phyloP scores from a whole-genome alignment of 2,329 filamentous ascomycete species.

The Aspergillus flavus region DNA sequence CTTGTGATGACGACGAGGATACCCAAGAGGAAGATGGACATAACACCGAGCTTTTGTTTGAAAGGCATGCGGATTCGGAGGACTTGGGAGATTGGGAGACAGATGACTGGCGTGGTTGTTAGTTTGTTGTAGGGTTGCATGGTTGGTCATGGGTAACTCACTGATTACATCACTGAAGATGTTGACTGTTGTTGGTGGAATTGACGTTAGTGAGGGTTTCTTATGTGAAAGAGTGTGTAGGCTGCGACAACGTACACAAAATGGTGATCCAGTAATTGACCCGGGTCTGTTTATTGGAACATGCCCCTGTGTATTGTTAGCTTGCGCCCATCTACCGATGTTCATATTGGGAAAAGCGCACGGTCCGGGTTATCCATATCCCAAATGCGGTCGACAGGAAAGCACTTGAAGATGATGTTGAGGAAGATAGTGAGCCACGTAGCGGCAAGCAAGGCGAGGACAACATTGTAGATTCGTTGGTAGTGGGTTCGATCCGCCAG shows the following conservation, averaged over 20 bases:
- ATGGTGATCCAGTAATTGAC: slow-evolving; percentile 26
- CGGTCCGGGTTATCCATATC: slow-evolving; percentile 7
- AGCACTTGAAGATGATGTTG: slow-evolving; percentile 26
- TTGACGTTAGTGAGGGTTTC: neutral
- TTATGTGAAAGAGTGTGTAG: no score
- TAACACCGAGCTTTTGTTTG: slow-evolving; percentile 23
- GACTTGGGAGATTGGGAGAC: slow-evolving; percentile 24
- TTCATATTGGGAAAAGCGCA: neutral
- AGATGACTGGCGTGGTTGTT: slow-evolving; percentile 18
- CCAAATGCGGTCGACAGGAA: slow-evolving; percentile 18
- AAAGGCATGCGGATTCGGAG: slow-evolving; percentile 20
- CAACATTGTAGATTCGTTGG: slow-evolving; percentile 24
- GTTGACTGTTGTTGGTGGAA: slow-evolving; percentile 14
- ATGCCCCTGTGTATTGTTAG: slow-evolving; percentile 16
- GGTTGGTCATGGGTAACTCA: slow-evolving; percentile 1
- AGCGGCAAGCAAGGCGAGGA: slow-evolving; percentile 16
- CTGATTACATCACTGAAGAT: slow-evolving; percentile 25
- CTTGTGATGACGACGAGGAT: slow-evolving; percentile 22
- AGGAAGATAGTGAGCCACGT: slow-evolving; percentile 25
- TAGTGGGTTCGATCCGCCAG: slow-evolving; percentile 24
- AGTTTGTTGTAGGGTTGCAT: neutral
- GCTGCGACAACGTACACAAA: slow-evolving; percentile 16
- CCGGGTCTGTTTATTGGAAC: slow-evolving; percentile 13
- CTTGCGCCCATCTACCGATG: neutral
- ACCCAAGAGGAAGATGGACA: slow-evolving; percentile 24